phyloP scores from a whole-genome alignment of 2,329 filamentous ascomycete species.

The Stromatinia cepivora region DNA sequence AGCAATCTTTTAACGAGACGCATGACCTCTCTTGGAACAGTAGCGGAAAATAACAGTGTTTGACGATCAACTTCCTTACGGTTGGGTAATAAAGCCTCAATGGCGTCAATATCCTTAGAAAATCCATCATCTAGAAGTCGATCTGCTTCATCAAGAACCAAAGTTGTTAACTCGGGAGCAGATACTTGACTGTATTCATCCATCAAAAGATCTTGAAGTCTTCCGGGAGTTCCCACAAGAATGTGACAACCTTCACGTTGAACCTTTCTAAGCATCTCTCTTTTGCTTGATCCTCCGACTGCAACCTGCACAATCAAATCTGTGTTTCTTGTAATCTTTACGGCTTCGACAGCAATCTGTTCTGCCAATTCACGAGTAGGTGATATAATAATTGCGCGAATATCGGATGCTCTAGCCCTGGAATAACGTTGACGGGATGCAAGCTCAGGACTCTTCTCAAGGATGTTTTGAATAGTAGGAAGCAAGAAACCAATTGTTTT shows the following conservation, averaged over 20 bases:
- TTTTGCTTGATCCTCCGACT: slow-evolving; percentile 86
- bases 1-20: slow-evolving; percentile 71
- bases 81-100: slow-evolving; percentile 63
- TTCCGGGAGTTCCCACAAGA: slow-evolving; percentile 86
- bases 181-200: slow-evolving; percentile 50
- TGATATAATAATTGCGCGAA: slow-evolving; percentile 72
- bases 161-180: slow-evolving; percentile 70
- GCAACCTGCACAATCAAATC: slow-evolving; percentile 64
- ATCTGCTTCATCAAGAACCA: slow-evolving; percentile 96
- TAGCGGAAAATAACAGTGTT: slow-evolving; percentile 93
- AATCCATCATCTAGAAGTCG: slow-evolving; percentile 97
- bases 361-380: slow-evolving; percentile 80
- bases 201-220: slow-evolving; percentile 73
- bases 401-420: slow-evolving; percentile 54
- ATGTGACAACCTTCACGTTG: slow-evolving; percentile 78
- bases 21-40: slow-evolving; percentile 82
- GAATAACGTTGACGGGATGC: slow-evolving; percentile 43
- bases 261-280: slow-evolving; percentile 38
- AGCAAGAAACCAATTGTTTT: slow-evolving; percentile 95
- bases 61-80: slow-evolving; percentile 68
- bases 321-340: slow-evolving; percentile 40
- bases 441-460: slow-evolving; percentile 61
- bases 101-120: slow-evolving; percentile 61
- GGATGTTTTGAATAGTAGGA: slow-evolving; percentile 78
- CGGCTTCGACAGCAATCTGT: slow-evolving; percentile 79